These are phyloP conservation scores for Ramaria sp. DNA, from an alignment of 768 basidiomycete species.

Conservation along the genomic window DNA sequence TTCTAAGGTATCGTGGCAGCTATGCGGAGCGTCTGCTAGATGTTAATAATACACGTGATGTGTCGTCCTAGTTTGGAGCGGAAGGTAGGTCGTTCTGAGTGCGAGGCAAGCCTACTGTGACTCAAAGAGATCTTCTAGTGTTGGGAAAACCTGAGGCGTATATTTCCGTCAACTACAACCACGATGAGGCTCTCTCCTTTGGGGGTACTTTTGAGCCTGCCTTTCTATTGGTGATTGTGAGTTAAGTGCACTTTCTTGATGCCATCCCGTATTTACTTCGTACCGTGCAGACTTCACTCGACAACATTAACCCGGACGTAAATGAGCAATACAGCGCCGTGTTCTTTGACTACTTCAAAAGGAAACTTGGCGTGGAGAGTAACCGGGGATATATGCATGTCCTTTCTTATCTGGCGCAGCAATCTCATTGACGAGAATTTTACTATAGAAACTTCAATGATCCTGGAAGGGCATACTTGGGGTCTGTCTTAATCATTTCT, in stretches of 20 bases:
- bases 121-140: conserved; percentile 6
- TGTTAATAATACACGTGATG: neutral
- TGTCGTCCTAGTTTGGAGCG: conserved; percentile 36
- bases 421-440: neutral
- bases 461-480: conserved; percentile 38
- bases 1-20: conserved; percentile 34
- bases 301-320: conserved; percentile 35
- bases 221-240: conserved; percentile 45
- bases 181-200: conserved; percentile 53
- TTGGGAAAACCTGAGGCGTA: conserved; percentile 44
- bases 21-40: neutral
- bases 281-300: conserved; percentile 39
- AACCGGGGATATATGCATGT: conserved; percentile 54
- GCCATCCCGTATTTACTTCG: neutral
- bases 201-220: conserved; percentile 57
- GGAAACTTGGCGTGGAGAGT: conserved; percentile 37
- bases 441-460: conserved; percentile 34
- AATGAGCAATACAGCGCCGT: conserved; percentile 46
- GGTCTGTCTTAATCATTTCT: conserved; percentile 24
- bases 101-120: neutral
- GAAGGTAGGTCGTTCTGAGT: conserved; percentile 14
- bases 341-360: conserved; percentile 43
- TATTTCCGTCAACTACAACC: conserved; percentile 42
- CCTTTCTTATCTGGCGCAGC: neutral
- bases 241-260: conserved; percentile 17